Base-by-base conservation (phyloP, 1,284 basidiomycete species). In the Ustilago nuda region DNA sequence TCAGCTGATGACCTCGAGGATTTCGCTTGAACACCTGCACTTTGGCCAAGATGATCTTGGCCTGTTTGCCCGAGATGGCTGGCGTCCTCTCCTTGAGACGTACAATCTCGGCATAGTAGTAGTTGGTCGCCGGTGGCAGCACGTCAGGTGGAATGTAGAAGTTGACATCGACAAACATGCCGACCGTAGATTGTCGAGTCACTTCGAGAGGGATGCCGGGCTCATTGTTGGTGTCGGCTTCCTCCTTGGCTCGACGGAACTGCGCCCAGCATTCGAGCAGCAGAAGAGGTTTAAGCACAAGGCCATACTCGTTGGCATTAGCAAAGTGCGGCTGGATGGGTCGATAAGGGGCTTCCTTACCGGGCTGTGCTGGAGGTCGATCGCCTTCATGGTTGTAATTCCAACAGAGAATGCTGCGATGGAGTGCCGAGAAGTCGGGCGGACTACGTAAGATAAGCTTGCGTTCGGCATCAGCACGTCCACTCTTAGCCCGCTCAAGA, bases 231-330 rank as follows among this genome's bases (percentile, higher is more conserved):
- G 70, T 68, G 9, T 82, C 81, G 60, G 91, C 90, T 64, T 92
- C 91, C 80, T 93, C 85, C 57, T 82, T 92, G 35, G 94, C 90
- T 83, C 93, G 90, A 39, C 88, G 83, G 63, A 98, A 89, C 82
- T 98, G 94, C 35, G 92, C 91, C 95, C 97, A 98, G 73, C 93
- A 92, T 87, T 99, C 97, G 68, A 94, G 89, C 36, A 95, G 87
- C 30, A 98, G 88, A n/a, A 99, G 88, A 1, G 97, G 94, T 77
- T 94, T 91, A 82, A 97, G 94, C 32, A 92, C 88, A 32, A 88
- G 87, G 46, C 90, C 89, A 86, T 97, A 99, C 35, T 94, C 90
- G 5, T 88, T 84, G 59, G 91, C 89, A 66, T 90, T 89, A 2
- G 81, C 80, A 84, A 98, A 98, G 8, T 86, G 87, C 56, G 91